Conservation (phyloP, 768 basidiomycete species). For the Leccinum aurantiacum region DNA sequence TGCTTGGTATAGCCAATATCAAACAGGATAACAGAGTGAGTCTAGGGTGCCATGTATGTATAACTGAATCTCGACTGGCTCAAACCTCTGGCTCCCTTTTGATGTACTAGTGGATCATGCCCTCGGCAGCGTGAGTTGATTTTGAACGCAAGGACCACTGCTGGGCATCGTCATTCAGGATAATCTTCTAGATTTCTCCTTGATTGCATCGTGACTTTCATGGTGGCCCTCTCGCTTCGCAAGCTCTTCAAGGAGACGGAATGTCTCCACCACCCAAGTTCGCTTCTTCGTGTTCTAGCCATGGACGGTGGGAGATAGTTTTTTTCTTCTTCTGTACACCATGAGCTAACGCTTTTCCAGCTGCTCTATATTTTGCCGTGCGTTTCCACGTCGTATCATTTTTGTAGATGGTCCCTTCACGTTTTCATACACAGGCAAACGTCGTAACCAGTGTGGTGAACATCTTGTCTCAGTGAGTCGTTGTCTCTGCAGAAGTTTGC, state of each 20-base stretch:
- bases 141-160: background rate
- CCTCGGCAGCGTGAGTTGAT: background rate
- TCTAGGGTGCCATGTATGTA: background rate
- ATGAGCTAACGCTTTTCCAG: background rate
- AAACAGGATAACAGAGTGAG: background rate
- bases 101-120: background rate
- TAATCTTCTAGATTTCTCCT: background rate
- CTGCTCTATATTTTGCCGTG: background rate
- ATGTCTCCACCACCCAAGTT: background rate
- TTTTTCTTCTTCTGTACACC: too few species aligned
- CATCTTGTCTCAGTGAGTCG: constrained; percentile 8
- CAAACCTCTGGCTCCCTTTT: background rate
- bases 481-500: background rate
- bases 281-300: background rate
- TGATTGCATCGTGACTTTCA: background rate
- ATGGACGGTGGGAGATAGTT: constrained; percentile 10
- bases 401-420: background rate
- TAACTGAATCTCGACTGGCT: background rate
- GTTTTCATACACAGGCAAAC: background rate
- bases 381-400: background rate
- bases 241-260: background rate
- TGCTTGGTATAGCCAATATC: background rate
- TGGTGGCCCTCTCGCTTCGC: constrained; percentile 2
- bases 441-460: background rate
- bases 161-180: background rate